Evolutionary conservation across 2,329 filamentous ascomycete species (phyloP), one percentile per base, ranked within the genome.

Genomic region (Emydomyces testavorans): DNA sequence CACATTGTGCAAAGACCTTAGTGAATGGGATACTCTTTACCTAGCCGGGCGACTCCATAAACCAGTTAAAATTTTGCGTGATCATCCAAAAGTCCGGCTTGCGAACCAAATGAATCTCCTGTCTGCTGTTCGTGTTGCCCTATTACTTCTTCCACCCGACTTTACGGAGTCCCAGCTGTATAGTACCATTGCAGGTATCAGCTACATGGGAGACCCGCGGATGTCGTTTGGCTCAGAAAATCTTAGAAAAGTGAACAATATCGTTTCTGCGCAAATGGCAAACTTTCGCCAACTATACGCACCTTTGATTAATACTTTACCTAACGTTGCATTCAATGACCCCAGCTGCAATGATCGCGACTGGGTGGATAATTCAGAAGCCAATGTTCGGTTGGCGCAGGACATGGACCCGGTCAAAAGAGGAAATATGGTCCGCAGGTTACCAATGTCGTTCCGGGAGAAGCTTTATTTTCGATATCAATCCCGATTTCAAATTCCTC

Each of bases 1-100:
- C 60, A 95, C 89, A 2, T 72, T 98, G 13, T 89, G 87, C 58
- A 76, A 75, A 35, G 92, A 98, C 62, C 76, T 98, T 20, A 83
- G 80, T 24, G 80, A 88, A 50, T 98, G 92, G 92, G 82, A 94
- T 53, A 94, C 87, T 0, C 73, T 98, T 21, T 98, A 98, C 65
- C 77, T 98, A n/a, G 92, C 93, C 4, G 92, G 92, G 3, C 84
- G 92, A 28, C 75, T 98, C 45, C 92, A 98, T 54, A 98, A 98
- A 64, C 92, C 92, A 1, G 92, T 94, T 66, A 96, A 98, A 71
- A 96, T 98, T 56, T 76, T 98, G 15, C 83, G 89, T 43, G 92
- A 98, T 63, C 86, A 98, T 60, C 86, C 92, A 0, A 82, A 82
- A 42, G 88, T 98, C 34, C 85, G 92, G 26, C 78, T 96, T 26